phyloP scores from a whole-genome alignment of 148 eudicot genomes.

The Hydrangea macrophylla region DNA sequence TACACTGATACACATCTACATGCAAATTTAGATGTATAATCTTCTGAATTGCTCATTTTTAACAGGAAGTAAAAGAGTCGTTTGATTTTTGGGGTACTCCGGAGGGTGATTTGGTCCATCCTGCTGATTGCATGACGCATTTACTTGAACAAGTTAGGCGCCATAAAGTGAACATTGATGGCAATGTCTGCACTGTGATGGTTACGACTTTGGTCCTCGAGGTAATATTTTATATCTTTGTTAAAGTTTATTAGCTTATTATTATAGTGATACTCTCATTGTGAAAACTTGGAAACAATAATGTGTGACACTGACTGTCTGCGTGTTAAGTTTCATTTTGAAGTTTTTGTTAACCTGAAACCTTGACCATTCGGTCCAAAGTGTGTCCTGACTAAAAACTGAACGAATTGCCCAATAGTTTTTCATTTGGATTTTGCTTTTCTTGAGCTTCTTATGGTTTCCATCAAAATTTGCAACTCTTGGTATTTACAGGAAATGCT shows the following conservation, averaged over 20 bases:
- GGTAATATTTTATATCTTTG: constrained; percentile 44
- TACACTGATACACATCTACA: neutral
- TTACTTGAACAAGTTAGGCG: constrained; percentile 84
- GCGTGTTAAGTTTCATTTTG: neutral
- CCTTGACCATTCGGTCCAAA: no score
- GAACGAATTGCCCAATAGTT: no score
- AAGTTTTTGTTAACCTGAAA: no score
- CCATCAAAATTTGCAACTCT: no score
- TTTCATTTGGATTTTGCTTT: neutral
- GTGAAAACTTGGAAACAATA: neutral
- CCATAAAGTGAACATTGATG: constrained; percentile 90
- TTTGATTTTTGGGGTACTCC: constrained; percentile 95
- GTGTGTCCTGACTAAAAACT: no score
- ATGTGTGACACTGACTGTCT: neutral
- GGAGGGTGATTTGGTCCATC: constrained; percentile 90
- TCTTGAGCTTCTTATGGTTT: neutral
- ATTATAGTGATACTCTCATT: neutral
- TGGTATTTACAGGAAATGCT: no score
- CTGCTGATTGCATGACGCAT: constrained; percentile 94
- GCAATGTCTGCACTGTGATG: constrained; percentile 91
- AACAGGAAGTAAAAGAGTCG: constrained; percentile 79
- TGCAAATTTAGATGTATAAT: neutral
- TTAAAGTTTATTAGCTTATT: neutral
- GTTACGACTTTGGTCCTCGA: constrained; percentile 95
- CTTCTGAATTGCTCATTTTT: constrained; percentile 5